Conservation (phyloP, 805 yeast species). For the Sporopachydermia lactativora region DNA sequence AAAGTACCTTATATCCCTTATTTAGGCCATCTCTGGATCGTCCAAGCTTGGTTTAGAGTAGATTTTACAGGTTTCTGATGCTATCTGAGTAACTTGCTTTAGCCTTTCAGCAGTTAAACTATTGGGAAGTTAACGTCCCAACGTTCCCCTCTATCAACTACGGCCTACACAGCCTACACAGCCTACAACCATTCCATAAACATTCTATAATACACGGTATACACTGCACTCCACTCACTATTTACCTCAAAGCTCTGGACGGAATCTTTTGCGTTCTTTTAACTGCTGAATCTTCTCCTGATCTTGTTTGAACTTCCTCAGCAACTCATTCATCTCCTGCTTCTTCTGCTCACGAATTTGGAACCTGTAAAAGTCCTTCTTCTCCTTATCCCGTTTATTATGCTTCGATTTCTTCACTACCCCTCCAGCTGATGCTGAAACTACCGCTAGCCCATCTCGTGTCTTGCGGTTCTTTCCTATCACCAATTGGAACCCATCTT, state of each 20-base stretch:
- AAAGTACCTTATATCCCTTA: no score
- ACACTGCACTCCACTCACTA: no score
- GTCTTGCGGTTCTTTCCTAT: conserved; percentile 80
- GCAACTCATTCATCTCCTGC: conserved; percentile 77
- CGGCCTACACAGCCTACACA: no score
- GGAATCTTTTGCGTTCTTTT: conserved; percentile 67
- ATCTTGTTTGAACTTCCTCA: conserved; percentile 76
- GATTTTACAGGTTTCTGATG: no score
- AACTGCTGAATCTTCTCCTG: conserved; percentile 71
- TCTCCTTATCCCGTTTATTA: conserved; percentile 61
- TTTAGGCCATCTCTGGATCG: no score
- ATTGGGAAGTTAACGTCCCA: no score
- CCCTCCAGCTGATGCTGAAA: conserved; percentile 13
- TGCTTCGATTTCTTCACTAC: conserved; percentile 21
- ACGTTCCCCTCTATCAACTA: no score
- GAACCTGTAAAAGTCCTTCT: conserved; percentile 88
- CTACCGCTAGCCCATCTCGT: conserved; percentile 39
- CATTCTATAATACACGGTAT: no score
- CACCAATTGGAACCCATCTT: conserved; percentile 87
- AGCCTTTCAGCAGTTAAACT: no score
- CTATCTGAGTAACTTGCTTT: no score
- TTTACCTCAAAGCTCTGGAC: not conserved
- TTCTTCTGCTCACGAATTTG: conserved; percentile 92
- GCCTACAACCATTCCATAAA: no score
- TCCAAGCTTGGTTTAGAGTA: no score